A percentile compares a stretch with the other conserved stretches of the same genome.
Conservation (phyloP, 2,329 filamentous ascomycete genomes). For the Rutstroemia sydowiana region DNA sequence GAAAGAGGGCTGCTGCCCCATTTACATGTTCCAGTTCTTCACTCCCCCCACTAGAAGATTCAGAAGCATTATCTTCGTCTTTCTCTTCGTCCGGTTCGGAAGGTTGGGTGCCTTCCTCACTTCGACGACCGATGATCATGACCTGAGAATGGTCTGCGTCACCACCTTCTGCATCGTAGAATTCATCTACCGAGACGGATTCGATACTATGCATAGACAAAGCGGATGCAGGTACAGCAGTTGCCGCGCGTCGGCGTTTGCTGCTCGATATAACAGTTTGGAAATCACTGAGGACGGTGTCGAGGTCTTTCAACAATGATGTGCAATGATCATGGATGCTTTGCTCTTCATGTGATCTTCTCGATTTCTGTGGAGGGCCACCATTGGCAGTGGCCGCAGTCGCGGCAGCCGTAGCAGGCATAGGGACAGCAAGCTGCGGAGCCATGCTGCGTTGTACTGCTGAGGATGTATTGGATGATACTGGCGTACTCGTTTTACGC, state of each 20-base stretch:
- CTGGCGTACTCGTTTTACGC: conserved; percentile 57
- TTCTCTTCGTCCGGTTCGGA: conserved; percentile 49
- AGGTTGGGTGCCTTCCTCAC: conserved; percentile 50
- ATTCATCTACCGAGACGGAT: conserved; percentile 76
- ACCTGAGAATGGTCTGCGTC: conserved; percentile 55
- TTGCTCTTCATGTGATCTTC: conserved; percentile 44
- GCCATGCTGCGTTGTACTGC: conserved; percentile 20
- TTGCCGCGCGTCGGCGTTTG: conserved; percentile 63
- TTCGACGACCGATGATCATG: conserved; percentile 66
- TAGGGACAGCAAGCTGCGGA: conserved; percentile 26
- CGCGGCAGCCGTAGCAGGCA: conserved; percentile 17
- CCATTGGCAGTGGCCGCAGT: conserved; percentile 21
- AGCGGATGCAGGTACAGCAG: conserved; percentile 39
- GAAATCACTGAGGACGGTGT: conserved; percentile 77
- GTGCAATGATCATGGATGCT: conserved; percentile 76
- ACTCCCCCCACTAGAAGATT: conserved; percentile 52
- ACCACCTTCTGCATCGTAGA: conserved; percentile 82
- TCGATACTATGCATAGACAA: conserved; percentile 60
- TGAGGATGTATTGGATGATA: conserved; percentile 17
- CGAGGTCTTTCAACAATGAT: conserved; percentile 75
- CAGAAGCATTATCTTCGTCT: conserved; percentile 44
- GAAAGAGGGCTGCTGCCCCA: conserved; percentile 67
- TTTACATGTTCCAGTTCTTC: conserved; percentile 37
- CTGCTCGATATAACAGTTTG: conserved; percentile 68
- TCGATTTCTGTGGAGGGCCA: conserved; percentile 14